Conservation (phyloP, 2,329 filamentous ascomycete species). For the Neurospora sp. region DNA sequence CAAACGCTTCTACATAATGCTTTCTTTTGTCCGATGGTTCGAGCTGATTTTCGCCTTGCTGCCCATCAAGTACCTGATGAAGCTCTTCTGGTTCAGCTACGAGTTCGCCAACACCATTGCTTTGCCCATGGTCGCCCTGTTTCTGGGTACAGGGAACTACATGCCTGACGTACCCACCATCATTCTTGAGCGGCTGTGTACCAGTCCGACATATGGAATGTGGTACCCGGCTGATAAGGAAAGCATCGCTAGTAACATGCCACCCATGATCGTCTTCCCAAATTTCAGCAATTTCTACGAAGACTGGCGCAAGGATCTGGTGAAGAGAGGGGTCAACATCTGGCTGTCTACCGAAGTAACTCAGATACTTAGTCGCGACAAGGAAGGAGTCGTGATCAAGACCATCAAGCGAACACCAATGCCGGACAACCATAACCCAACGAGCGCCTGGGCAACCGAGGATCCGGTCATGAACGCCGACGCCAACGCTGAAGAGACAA, state of each 20-base stretch:
- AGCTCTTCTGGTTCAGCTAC: constrained; percentile 56
- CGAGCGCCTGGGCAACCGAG: constrained; percentile 9
- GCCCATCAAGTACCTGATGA: constrained; percentile 55
- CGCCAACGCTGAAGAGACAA: constrained; percentile 36
- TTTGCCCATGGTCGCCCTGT: constrained; percentile 61
- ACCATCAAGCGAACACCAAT: constrained; percentile 28
- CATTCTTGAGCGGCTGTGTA: constrained; percentile 51
- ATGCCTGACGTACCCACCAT: constrained; percentile 61
- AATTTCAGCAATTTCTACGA: constrained; percentile 52
- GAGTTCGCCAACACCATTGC: constrained; percentile 65
- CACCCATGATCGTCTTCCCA: constrained; percentile 57
- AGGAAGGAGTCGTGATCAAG: constrained; percentile 40
- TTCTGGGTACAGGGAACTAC: constrained; percentile 66
- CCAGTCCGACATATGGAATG: constrained; percentile 48
- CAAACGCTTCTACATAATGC: constrained; percentile 42
- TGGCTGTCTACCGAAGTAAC: constrained; percentile 46
- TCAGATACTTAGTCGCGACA: constrained; percentile 38
- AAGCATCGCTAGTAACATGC: constrained; percentile 46
- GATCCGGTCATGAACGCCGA: constrained; percentile 30
- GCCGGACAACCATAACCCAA: constrained; percentile 25
- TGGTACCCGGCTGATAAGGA: constrained; percentile 43
- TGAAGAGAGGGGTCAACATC: constrained; percentile 44
- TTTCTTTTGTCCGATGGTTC: constrained; percentile 49
- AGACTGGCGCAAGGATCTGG: constrained; percentile 45
- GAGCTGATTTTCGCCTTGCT: constrained; percentile 49